Evolutionary conservation across 2,329 filamentous ascomycete genomes (phyloP).

Genomic region (Hypoxylon sp.): DNA sequence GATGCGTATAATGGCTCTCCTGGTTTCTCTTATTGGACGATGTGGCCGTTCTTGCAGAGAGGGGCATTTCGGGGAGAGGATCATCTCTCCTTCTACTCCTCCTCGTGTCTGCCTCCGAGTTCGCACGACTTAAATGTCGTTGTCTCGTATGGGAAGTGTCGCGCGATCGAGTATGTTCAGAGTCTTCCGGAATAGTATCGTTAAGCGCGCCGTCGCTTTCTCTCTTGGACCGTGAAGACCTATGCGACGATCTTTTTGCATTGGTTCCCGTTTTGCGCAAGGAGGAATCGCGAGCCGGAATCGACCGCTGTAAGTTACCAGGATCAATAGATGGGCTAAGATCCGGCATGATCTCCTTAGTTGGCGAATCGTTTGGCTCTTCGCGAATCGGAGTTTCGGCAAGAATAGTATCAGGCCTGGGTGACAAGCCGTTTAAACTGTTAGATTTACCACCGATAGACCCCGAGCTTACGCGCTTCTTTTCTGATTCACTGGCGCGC

Average conservation of each 20-base stretch:
- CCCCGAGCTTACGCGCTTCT: slow-evolving; percentile 67
- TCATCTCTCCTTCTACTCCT: slow-evolving; percentile 51
- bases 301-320: slow-evolving; percentile 55
- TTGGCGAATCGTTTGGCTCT: slow-evolving; percentile 59
- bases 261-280: slow-evolving; percentile 70
- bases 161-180: slow-evolving; percentile 53
- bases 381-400: slow-evolving; percentile 70
- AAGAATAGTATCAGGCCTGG: slow-evolving; percentile 65
- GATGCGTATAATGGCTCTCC: slow-evolving; percentile 46
- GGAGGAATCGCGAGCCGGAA: slow-evolving; percentile 79
- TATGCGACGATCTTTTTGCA: slow-evolving; percentile 67
- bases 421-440: slow-evolving; percentile 55
- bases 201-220: slow-evolving; percentile 59
- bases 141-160: slow-evolving; percentile 43
- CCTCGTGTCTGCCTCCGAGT: slow-evolving; percentile 46
- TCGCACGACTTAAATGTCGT: slow-evolving; percentile 47
- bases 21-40: slow-evolving; percentile 44
- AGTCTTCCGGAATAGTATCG: slow-evolving; percentile 62
- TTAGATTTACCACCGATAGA: slow-evolving; percentile 59
- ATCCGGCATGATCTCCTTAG: slow-evolving; percentile 37
- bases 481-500: slow-evolving; percentile 73
- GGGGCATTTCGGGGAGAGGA: slow-evolving; percentile 52
- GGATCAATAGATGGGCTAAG: slow-evolving; percentile 46
- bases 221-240: slow-evolving; percentile 66
- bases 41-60: slow-evolving; percentile 46